Evolutionary conservation across 495 filamentous ascomycete genomes (phyloP), one percentile per base, ranked within the genome.

Genomic region (Bacidia rubella): DNA sequence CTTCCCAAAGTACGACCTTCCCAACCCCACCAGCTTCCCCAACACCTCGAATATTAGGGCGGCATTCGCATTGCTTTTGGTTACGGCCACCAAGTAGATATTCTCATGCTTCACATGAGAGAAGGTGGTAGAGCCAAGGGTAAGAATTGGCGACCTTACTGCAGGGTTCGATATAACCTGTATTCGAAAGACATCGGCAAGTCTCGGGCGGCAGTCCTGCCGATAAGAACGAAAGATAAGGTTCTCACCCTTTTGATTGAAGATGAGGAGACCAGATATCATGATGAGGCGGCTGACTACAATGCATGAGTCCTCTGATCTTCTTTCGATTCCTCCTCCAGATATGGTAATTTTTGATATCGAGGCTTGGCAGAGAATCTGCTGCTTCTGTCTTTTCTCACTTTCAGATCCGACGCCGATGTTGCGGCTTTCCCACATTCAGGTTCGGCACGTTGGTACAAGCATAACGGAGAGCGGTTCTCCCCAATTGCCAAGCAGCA

Each of bases 21-120:
- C 92, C 62, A 99, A 74, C 63, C 82, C 75, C 53, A 96, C 82
- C 60, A 99, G 72, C 59, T 90, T 79, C 69, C 96, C 96, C 53
- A 99, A 71, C 66, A 99, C 97, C 74, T 99, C 92, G 63, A 99
- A 99, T 22, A 99, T 87, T 50, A 99, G 78, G 44, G 92, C 92
- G 40, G 90, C 92, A 80, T 99, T 99, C 71, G 92, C 92, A 74
- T 99, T 99, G 73, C 92, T 95, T 74, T 95, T 97, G 51, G 92
- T 96, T 57, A 99, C 85, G 21, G 90, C 92, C 47, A 97, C 92
- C 56, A 99, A 66, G 70, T 97, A 99, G 65, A 99, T 97, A 66
- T 99, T 99, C 67, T 99, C 92, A 66, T 95, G 93, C 63, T 95
- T 95, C 67, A 99, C 90, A 79, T 99, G 92, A 74, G 87, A 94